Percentiles rank a stretch among this genome's conserved stretches.
phyloP scores from a whole-genome alignment of 768 basidiomycete species.

The Ramaria sp. region DNA sequence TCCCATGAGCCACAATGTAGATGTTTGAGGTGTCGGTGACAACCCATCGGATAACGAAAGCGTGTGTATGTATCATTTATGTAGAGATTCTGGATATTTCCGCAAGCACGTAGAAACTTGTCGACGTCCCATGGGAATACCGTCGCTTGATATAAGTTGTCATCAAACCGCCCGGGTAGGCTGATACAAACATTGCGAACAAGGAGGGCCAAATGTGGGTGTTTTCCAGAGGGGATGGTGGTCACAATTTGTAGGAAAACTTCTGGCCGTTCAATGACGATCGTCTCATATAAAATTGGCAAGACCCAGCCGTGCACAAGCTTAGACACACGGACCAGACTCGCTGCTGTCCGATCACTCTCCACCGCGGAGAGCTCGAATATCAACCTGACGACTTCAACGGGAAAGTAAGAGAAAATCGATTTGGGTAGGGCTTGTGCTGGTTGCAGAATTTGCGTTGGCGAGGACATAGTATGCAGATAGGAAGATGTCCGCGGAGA shows the following conservation, averaged over 20 bases:
- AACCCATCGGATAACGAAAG: too few species aligned
- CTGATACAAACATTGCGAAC: conserved; percentile 1
- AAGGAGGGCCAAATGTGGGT: neutral
- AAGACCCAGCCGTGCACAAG: conserved; percentile 4
- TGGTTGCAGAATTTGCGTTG: too few species aligned
- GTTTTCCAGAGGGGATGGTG: neutral
- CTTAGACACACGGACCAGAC: neutral
- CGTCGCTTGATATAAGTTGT: too few species aligned
- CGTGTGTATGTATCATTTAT: neutral
- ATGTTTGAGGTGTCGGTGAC: neutral
- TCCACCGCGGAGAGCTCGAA: neutral
- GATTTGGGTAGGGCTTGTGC: neutral
- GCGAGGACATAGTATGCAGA: too few species aligned
- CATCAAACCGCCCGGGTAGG: neutral
- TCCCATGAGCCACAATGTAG: conserved; percentile 3
- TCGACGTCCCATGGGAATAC: neutral
- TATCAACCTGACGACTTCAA: conserved; percentile 1
- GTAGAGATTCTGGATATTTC: neutral
- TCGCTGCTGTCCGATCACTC: neutral
- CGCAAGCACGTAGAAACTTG: neutral
- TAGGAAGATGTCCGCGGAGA: too few species aligned
- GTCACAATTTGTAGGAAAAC: neutral
- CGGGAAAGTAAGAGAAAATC: neutral
- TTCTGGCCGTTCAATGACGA: neutral
- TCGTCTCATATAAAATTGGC: conserved; percentile 4